A percentile compares a stretch with the other conserved stretches of the same genome.
These are phyloP conservation scores for Xylaria hypoxylon DNA, from an alignment of 2,329 filamentous ascomycete genomes.

Conservation along the genomic window DNA sequence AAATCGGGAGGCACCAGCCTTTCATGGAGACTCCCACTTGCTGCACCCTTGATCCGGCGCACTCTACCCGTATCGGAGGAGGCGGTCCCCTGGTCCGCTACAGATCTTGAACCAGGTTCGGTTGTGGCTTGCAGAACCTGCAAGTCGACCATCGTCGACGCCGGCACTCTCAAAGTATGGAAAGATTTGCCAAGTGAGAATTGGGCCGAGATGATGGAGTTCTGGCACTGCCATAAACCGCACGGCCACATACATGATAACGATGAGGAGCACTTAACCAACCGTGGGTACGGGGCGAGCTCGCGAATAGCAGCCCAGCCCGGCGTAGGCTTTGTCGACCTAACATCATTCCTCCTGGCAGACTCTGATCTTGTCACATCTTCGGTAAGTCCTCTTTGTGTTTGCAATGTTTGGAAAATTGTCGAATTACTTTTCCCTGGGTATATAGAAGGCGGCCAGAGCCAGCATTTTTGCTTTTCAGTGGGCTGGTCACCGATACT, in stretches of 20 bases:
- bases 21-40: constrained; percentile 67
- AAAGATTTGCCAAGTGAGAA: constrained; percentile 96
- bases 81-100: constrained; percentile 67
- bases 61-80: constrained; percentile 50
- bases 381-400: constrained; percentile 53
- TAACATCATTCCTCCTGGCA: constrained; percentile 79
- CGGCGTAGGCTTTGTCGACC: constrained; percentile 82
- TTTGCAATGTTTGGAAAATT: constrained; percentile 26
- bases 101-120: constrained; percentile 56
- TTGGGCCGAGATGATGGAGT: constrained; percentile 99
- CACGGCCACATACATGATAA: constrained; percentile 55
- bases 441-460: constrained; percentile 74
- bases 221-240: constrained; percentile 99
- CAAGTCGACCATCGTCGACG: constrained; percentile 53
- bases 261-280: constrained; percentile 58
- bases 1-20: constrained; percentile 52
- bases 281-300: constrained; percentile 86
- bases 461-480: constrained; percentile 56
- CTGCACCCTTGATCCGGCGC: constrained; percentile 14
- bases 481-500: constrained; percentile 76
- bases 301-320: constrained; percentile 75
- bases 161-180: constrained; percentile 69
- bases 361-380: constrained; percentile 70
- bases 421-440: constrained; percentile 47
- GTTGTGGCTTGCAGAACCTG: constrained; percentile 59